Percentiles rank a stretch among this genome's conserved stretches.
These are phyloP conservation scores for Entophlyctis helioformis DNA, from an alignment of 192 early-diverging fungal genomes.

Conservation along the genomic window DNA sequence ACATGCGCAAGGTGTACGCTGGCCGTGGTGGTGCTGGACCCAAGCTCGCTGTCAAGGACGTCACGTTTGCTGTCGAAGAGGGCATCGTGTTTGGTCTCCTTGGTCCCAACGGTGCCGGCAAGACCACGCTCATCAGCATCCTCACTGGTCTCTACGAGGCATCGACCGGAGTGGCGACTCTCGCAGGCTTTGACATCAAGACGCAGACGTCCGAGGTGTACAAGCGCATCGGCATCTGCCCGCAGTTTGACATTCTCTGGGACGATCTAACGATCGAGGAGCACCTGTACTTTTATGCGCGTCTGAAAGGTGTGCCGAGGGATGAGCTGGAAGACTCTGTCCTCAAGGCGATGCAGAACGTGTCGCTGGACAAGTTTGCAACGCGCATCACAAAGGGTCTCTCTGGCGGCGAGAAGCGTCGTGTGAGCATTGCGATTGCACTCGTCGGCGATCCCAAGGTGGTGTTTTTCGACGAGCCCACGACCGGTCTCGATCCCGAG, in stretches of 20 bases:
- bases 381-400: conserved; percentile 44
- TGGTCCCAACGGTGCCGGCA: conserved; percentile 60
- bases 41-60: conserved; percentile 55
- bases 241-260: conserved; percentile 68
- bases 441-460: conserved; percentile 41
- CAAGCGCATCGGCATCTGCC: conserved; percentile 59
- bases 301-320: conserved; percentile 53
- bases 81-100: conserved; percentile 36
- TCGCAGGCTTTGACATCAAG: conserved; percentile 44
- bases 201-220: conserved; percentile 47
- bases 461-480: conserved; percentile 75
- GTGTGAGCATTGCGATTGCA: conserved; percentile 36
- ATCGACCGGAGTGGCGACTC: conserved; percentile 44
- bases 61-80: conserved; percentile 48
- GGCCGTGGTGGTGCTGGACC: conserved; percentile 13
- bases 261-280: conserved; percentile 58
- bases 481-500: conserved; percentile 62
- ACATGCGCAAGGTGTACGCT: conserved; percentile 53
- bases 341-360: conserved; percentile 29
- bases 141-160: conserved; percentile 58
- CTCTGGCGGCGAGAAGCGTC: conserved; percentile 61
- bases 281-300: conserved; percentile 62
- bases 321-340: conserved; percentile 35
- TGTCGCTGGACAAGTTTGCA: conserved; percentile 41
- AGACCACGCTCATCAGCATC: conserved; percentile 64